Evolutionary conservation across 1,284 basidiomycete genomes (phyloP).

Genomic region (Cryptococcus jaspeensis): DNA sequence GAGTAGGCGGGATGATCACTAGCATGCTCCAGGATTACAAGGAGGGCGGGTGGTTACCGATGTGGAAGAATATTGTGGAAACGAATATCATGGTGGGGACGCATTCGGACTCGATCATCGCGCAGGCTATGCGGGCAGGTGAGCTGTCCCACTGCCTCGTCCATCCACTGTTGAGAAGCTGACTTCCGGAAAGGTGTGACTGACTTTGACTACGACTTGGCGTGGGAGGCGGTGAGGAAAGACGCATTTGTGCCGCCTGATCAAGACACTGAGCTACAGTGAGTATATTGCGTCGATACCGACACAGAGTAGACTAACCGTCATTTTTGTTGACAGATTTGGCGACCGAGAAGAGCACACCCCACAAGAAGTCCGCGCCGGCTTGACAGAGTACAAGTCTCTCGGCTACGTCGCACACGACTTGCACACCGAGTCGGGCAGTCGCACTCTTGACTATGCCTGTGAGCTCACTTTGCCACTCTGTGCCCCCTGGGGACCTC

Average conservation of each 20-base stretch:
- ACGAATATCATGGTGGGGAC: constrained; percentile 63
- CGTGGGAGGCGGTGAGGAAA: constrained; percentile 73
- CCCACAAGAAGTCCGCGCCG: constrained; percentile 77
- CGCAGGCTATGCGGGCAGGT: constrained; percentile 66
- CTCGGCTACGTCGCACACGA: constrained; percentile 77
- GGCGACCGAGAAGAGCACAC: constrained; percentile 74
- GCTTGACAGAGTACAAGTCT: constrained; percentile 65
- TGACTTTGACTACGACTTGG: constrained; percentile 64
- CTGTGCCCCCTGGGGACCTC: not conserved
- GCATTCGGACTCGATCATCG: constrained; percentile 75
- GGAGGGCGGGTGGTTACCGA: constrained; percentile 78
- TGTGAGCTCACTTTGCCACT: constrained; percentile 56
- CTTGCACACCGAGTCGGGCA: constrained; percentile 73
- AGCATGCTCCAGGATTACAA: constrained; percentile 76
- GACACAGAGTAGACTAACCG: not conserved
- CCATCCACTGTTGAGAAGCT: constrained; percentile 4
- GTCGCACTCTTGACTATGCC: constrained; percentile 73
- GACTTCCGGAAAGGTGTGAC: constrained; percentile 28
- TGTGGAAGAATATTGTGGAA: constrained; percentile 84
- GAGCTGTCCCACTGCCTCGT: not conserved
- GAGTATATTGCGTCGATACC: constrained; percentile 17
- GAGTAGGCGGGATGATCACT: constrained; percentile 69
- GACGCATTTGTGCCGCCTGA: constrained; percentile 63
- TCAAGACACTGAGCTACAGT: constrained; percentile 62
- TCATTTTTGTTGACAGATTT: constrained; percentile 54